Evolutionary conservation across 208 protist species (phyloP).

Genomic region (Strigomonas galati): DNA sequence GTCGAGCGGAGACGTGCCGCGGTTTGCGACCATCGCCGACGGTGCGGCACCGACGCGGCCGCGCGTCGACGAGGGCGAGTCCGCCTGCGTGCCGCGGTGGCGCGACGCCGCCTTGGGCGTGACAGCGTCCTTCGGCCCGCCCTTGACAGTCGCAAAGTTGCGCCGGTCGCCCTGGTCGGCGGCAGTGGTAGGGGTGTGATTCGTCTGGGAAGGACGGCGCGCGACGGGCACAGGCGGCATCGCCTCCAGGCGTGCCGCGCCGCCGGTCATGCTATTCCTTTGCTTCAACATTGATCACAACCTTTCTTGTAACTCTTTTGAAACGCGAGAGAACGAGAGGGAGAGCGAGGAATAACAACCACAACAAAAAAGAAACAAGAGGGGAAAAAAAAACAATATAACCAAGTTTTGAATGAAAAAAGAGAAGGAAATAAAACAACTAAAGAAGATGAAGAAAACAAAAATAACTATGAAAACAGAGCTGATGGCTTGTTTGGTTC

Average conservation of each 20-base stretch:
- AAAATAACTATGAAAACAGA: too few species aligned
- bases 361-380: slow-evolving; percentile 12
- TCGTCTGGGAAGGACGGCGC: background rate
- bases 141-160: too few species aligned
- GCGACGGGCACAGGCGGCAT: background rate
- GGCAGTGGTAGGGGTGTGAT: background rate
- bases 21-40: background rate
- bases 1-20: background rate
- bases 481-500: too few species aligned
- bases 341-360: background rate
- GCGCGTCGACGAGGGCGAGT: background rate
- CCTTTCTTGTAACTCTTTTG: background rate
- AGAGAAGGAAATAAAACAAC: slow-evolving; percentile 12
- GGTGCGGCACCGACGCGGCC: background rate
- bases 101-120: too few species aligned
- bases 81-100: too few species aligned
- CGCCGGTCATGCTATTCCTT: background rate
- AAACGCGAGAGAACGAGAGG: background rate
- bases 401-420: background rate
- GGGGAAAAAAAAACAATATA: slow-evolving; percentile 6
- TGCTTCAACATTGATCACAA: background rate
- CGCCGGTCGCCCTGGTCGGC: too few species aligned
- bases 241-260: background rate
- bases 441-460: slow-evolving; percentile 1
- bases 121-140: too few species aligned